phyloP scores from a whole-genome alignment of 306 rosid genomes.

The Cyamopsis tetragonoloba region DNA sequence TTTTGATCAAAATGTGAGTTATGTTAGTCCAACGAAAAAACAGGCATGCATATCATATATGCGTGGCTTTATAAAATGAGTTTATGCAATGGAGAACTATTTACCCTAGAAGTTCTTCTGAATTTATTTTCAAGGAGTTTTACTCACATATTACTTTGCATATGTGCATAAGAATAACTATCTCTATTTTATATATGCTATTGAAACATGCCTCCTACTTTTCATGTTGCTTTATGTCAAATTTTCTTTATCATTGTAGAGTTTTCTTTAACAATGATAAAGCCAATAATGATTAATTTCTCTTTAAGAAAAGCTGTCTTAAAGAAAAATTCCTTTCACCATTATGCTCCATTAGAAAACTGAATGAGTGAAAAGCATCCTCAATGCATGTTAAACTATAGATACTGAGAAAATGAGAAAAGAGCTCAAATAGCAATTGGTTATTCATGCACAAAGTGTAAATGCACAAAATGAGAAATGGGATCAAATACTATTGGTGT shows the following conservation, averaged over 20 bases:
- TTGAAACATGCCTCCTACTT: neutral
- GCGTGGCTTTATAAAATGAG: slow-evolving; percentile 29
- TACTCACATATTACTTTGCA: neutral
- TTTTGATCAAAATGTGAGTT: too few species aligned
- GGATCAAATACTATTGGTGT: neutral
- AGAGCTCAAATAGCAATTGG: neutral
- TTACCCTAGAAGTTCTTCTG: neutral
- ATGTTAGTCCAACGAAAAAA: too few species aligned
- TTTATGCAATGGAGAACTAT: slow-evolving; percentile 11
- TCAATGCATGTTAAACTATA: slow-evolving; percentile 1
- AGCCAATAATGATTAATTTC: slow-evolving; percentile 26
- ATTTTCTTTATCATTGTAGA: slow-evolving; percentile 3
- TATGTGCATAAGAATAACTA: neutral
- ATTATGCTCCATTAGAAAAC: slow-evolving; percentile 34
- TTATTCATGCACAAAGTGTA: too few species aligned
- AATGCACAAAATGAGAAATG: slow-evolving; percentile 20
- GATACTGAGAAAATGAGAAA: slow-evolving; percentile 17
- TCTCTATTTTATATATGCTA: neutral
- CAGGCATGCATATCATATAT: too few species aligned
- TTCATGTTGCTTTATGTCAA: neutral
- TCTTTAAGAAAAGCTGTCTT: too few species aligned
- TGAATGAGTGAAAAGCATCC: slow-evolving; percentile 32
- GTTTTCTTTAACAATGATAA: slow-evolving; percentile 29
- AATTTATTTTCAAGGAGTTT: neutral
- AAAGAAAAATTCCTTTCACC: neutral